Conservation (phyloP, 345 rosid species). For the Syzygium aqueum region DNA sequence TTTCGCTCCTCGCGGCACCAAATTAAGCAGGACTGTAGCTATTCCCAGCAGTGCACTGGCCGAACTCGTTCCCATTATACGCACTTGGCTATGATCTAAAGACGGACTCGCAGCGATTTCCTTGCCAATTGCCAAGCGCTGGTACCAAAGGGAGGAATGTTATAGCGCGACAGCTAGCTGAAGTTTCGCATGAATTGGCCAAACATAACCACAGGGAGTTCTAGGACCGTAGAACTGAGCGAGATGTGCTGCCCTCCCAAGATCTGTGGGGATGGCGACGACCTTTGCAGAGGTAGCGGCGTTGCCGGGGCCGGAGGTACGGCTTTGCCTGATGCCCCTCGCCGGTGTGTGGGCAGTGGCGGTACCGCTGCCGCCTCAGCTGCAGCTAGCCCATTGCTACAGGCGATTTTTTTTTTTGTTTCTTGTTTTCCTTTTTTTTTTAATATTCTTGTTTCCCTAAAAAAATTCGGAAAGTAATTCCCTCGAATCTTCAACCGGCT, state of each 20-base stretch:
- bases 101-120: too few relatives aligned
- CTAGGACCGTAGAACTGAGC: not conserved
- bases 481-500: too few relatives aligned
- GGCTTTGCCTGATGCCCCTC: not conserved
- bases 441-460: not conserved
- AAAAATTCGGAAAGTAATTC: not conserved
- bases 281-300: not conserved
- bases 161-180: not conserved
- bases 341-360: not conserved
- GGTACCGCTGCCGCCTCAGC: not conserved
- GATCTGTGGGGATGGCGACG: not conserved
- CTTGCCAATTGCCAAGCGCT: not conserved
- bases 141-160: not conserved
- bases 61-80: too few relatives aligned
- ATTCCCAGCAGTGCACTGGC: too few relatives aligned
- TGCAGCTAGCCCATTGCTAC: not conserved
- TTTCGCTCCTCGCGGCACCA: too few relatives aligned
- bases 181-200: not conserved
- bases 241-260: too few relatives aligned
- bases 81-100: too few relatives aligned
- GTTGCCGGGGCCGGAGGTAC: not conserved
- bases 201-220: not conserved
- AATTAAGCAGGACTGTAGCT: too few relatives aligned
- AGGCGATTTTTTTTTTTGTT: not conserved
- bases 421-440: not conserved